phyloP scores from a whole-genome alignment of 2,329 filamentous ascomycete species.

The Biscogniauxia marginata region DNA sequence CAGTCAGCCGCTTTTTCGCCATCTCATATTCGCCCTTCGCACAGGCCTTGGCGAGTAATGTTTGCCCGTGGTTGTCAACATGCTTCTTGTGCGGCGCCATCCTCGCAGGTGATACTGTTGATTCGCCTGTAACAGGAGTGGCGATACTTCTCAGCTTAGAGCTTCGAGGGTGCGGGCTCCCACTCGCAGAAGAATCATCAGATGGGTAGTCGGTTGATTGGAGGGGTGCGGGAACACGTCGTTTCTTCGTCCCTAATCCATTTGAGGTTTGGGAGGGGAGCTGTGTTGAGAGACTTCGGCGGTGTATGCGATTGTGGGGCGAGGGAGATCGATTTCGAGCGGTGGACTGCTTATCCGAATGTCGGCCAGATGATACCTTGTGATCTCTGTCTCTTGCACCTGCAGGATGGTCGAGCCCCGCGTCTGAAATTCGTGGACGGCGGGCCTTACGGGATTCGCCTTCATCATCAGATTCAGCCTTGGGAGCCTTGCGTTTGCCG shows the following conservation, averaged over 20 bases:
- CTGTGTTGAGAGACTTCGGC: conserved; percentile 64
- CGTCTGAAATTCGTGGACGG: conserved; percentile 51
- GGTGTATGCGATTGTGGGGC: conserved; percentile 57
- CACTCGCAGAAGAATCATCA: conserved; percentile 63
- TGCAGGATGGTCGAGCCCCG: conserved; percentile 37
- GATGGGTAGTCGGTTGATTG: conserved; percentile 65
- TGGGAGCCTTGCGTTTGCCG: conserved; percentile 54
- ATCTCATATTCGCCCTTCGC: conserved; percentile 79
- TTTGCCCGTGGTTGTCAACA: conserved; percentile 89
- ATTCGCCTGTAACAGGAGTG: conserved; percentile 55
- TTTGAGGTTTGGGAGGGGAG: conserved; percentile 54
- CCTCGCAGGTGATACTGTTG: conserved; percentile 65
- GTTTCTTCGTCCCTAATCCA: conserved; percentile 59
- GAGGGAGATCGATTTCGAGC: conserved; percentile 54
- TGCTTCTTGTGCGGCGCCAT: conserved; percentile 77
- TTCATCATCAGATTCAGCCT: conserved; percentile 58
- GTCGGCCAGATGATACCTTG: conserved; percentile 34
- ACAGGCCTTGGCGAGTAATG: conserved; percentile 84
- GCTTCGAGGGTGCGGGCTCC: conserved; percentile 57
- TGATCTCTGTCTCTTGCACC: conserved; percentile 31
- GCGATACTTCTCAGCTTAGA: conserved; percentile 57
- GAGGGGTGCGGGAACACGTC: conserved; percentile 59
- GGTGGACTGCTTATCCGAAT: conserved; percentile 29
- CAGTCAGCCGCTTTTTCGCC: conserved; percentile 71
- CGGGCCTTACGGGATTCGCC: conserved; percentile 52